Evolutionary conservation across 805 yeast genomes (phyloP).

Genomic region (Candida ipomoeae): DNA sequence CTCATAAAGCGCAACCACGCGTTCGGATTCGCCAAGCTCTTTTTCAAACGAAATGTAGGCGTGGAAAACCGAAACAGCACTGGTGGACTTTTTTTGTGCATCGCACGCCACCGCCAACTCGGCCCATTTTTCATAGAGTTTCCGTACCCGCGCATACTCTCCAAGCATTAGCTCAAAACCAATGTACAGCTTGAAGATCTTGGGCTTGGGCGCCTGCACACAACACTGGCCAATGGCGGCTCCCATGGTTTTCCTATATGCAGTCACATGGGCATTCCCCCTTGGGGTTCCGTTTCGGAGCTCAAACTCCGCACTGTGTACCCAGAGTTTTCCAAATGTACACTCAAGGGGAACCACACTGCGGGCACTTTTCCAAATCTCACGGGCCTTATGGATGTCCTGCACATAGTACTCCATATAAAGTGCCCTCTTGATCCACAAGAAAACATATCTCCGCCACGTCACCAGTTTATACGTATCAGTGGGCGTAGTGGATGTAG

Average conservation of each 20-base stretch:
- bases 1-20: conserved; percentile 62
- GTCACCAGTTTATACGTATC: conserved; percentile 25
- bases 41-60: conserved; percentile 67
- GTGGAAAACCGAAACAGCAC: conserved; percentile 43
- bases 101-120: conserved; percentile 28
- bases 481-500: conserved; percentile 39
- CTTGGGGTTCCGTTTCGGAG: conserved; percentile 45
- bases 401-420: conserved; percentile 52
- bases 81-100: not conserved
- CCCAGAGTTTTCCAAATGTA: conserved; percentile 75
- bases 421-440: conserved; percentile 66
- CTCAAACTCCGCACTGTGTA: conserved; percentile 65
- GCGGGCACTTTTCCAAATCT: conserved; percentile 48
- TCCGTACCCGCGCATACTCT: conserved; percentile 78
- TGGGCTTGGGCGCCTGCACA: conserved; percentile 47
- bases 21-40: conserved; percentile 59
- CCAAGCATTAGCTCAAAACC: conserved; percentile 61
- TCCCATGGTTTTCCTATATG: conserved; percentile 70
- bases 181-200: conserved; percentile 62
- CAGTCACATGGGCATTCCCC: conserved; percentile 21
- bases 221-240: conserved; percentile 55
- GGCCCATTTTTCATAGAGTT: conserved; percentile 63
- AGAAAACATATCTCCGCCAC: conserved; percentile 68
- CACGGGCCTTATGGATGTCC: conserved; percentile 45
- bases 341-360: conserved; percentile 56